Base-by-base conservation (phyloP, 495 filamentous ascomycete genomes). In the Staphylotrichum longicolle region DNA sequence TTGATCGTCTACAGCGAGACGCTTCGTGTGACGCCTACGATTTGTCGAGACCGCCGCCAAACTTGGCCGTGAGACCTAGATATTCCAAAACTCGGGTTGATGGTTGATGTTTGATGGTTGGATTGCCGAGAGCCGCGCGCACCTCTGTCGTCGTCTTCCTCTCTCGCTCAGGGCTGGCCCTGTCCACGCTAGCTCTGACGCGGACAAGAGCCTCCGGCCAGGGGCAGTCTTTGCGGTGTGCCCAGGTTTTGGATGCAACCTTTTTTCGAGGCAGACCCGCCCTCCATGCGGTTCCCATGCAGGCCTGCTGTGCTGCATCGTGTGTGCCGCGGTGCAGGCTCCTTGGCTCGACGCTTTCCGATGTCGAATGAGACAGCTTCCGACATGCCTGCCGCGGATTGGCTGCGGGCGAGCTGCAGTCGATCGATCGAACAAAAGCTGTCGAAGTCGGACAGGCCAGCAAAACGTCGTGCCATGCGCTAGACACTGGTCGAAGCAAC, bases 191-290 rank as follows among this genome's bases (percentile, higher is more conserved):
- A 44, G 34, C 8, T 5, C n/a, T 3, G 54, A 15, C 33, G 33
- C 45, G 56, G 56, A 40, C 47, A 58, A 58, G 56, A 58, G 56
- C 14, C 56, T 49, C 56, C 45, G 56, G 55, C 15, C n/a, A 58
- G 56, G 46, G 39, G 14, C 27, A 5, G 5, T 14, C 4, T 1
- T 3, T n/a, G 10, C 7, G 3, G n/a, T 20, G 50, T 12, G 30
- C 33, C 33, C 54, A n/a, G 33, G 12, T 42, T 33, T 15, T 45
- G 11, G 20, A 9, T 49, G 45, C 46, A 6, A 49, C 56, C 56
- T 58, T 14, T n/a, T 48, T 27, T 27, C 20, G 20, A 27, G 20
- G 20, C 1, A 27, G 20, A 27, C 20, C 20, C 20, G 20, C 20
- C 20, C 20, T 27, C 20, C 30, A n/a, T 14, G 34, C 53, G 20